A percentile compares a stretch with the other conserved stretches of the same genome.
These are phyloP conservation scores for Emericellopsis atlantica DNA, from an alignment of 2,329 filamentous ascomycete species.

Conservation along the genomic window DNA sequence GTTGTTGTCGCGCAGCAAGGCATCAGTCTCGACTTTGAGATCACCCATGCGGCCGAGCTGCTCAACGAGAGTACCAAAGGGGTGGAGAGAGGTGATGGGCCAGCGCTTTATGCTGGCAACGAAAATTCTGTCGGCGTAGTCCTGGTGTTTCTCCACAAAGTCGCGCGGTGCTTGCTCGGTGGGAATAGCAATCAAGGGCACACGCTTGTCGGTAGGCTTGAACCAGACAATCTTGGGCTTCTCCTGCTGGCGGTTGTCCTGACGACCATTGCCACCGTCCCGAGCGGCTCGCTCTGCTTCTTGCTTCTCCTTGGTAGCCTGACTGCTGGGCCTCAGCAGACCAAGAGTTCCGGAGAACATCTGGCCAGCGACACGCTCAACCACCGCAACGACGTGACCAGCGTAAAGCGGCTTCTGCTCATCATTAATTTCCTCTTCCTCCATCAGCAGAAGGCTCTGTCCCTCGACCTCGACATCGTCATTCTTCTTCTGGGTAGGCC, in stretches of 20 bases:
- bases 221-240: constrained; percentile 99
- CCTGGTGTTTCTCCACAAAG: constrained; percentile 96
- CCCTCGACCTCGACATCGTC: constrained; percentile 98
- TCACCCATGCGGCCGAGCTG: constrained; percentile 96
- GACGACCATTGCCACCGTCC: constrained; percentile 60
- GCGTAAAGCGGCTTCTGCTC: constrained; percentile 96
- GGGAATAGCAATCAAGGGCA: constrained; percentile 93
- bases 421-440: constrained; percentile 97
- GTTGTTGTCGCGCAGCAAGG: constrained; percentile 94
- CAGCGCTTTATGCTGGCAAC: constrained; percentile 98
- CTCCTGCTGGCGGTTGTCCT: constrained; percentile 72
- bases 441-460: constrained; percentile 88
- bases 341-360: constrained; percentile 98
- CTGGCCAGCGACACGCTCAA: constrained; percentile 92
- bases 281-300: constrained; percentile 89
- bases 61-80: constrained; percentile 94
- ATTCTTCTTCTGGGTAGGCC: constrained; percentile 98
- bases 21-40: constrained; percentile 94
- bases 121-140: constrained; percentile 95
- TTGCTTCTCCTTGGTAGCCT: constrained; percentile 98
- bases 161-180: constrained; percentile 95
- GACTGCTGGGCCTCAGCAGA: constrained; percentile 86
- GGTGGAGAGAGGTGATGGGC: constrained; percentile 98
- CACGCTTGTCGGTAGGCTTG: constrained; percentile 98
- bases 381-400: constrained; percentile 91